Percentiles rank a stretch among this genome's conserved stretches.
phyloP scores from a whole-genome alignment of 75 land plant species.

The Cryptomeria japonica region DNA sequence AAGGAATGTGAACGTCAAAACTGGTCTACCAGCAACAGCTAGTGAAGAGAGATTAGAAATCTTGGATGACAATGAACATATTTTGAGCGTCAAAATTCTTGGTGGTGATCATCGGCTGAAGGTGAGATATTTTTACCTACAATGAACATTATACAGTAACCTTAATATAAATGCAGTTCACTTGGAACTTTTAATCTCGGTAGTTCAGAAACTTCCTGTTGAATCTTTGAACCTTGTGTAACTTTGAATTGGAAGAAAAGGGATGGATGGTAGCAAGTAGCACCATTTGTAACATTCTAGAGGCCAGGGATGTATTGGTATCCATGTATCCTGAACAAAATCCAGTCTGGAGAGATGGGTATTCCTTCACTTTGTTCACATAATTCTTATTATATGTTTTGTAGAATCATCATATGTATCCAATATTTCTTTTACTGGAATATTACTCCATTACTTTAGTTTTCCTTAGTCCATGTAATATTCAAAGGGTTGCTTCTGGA shows the following conservation, averaged over 20 bases:
- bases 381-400: neutral
- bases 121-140: neutral
- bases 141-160: neutral
- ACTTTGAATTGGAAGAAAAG: neutral
- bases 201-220: neutral
- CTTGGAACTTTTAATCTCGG: neutral
- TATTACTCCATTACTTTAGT: neutral
- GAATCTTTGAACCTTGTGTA: neutral
- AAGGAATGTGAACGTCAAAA: constrained; percentile 62
- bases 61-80: constrained; percentile 64
- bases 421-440: neutral
- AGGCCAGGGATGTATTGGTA: neutral
- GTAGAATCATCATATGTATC: neutral
- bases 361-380: neutral
- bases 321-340: neutral
- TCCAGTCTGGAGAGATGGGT: neutral
- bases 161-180: neutral
- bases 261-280: no score
- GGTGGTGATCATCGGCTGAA: constrained; percentile 27
- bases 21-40: constrained; percentile 76
- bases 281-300: neutral
- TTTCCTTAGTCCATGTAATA: no score
- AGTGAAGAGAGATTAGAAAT: constrained; percentile 66
- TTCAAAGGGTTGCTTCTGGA: no score
- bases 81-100: constrained; percentile 57